Percentiles rank a stretch among this genome's conserved stretches.
Evolutionary conservation across 495 filamentous ascomycete genomes (phyloP).

Genomic region (Filosporella fistucella): DNA sequence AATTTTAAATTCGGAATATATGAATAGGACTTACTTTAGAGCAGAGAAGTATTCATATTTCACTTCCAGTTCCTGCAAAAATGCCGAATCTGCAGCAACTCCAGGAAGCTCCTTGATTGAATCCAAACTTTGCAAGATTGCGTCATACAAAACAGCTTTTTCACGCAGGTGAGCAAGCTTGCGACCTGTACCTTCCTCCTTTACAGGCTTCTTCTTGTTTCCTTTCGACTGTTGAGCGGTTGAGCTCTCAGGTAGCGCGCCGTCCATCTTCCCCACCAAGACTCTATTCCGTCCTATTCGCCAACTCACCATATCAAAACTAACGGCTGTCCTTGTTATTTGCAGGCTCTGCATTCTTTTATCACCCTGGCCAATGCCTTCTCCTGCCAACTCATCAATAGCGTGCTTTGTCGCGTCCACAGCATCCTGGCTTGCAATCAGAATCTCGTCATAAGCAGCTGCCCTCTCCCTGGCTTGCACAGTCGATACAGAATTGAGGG

Average conservation of each 20-base stretch:
- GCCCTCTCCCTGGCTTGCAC: conserved; percentile 56
- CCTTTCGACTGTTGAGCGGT: conserved; percentile 24
- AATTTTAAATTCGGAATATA: neutral
- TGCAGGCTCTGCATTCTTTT: conserved; percentile 87
- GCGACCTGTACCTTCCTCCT: conserved; percentile 55
- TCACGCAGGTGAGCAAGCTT: conserved; percentile 81
- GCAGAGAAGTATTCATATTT: conserved; percentile 84
- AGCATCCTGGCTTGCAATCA: conserved; percentile 88
- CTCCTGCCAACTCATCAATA: conserved; percentile 80
- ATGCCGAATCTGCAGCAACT: conserved; percentile 76
- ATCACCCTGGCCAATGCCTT: conserved; percentile 82
- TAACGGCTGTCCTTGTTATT: conserved; percentile 86
- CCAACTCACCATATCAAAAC: conserved; percentile 91
- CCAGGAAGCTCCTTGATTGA: conserved; percentile 86
- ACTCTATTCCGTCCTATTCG: conserved; percentile 89
- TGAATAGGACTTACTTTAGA: conserved; percentile 56
- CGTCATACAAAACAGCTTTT: conserved; percentile 88
- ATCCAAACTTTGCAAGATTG: conserved; percentile 81
- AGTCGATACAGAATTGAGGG: conserved; percentile 53
- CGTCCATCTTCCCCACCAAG: conserved; percentile 74
- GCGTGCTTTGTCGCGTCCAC: conserved; percentile 89
- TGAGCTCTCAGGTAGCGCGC: conserved; percentile 51
- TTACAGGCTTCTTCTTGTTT: conserved; percentile 28
- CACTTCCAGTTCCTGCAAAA: conserved; percentile 70
- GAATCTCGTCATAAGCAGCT: conserved; percentile 85